Evolutionary conservation across 371 early-diverging fungal genomes (phyloP).

Genomic region (Apophysomyces sp.): DNA sequence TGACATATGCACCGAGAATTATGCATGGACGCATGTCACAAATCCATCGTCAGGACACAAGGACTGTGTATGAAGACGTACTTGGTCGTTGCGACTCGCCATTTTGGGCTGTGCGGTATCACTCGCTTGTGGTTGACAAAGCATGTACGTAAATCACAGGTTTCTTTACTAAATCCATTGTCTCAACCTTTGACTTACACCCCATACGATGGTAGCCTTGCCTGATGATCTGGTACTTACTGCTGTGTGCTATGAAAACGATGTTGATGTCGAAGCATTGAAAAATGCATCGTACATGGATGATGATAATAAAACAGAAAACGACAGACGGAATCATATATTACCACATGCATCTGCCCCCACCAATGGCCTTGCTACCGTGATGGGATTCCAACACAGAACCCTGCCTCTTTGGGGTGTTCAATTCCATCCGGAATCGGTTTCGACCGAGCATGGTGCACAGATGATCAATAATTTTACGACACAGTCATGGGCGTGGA

Average conservation of each 20-base stretch:
- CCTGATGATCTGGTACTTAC: slow-evolving; percentile 54
- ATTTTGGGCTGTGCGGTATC: slow-evolving; percentile 87
- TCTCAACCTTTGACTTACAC: too few species aligned
- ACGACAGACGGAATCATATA: slow-evolving; percentile 20
- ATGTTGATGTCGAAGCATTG: slow-evolving; percentile 42
- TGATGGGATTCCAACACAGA: slow-evolving; percentile 86
- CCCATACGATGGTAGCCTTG: slow-evolving; percentile 56
- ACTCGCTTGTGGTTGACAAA: slow-evolving; percentile 78
- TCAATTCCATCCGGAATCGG: slow-evolving; percentile 97
- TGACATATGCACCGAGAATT: slow-evolving; percentile 66
- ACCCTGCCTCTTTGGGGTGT: slow-evolving; percentile 83
- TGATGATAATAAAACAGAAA: slow-evolving; percentile 15
- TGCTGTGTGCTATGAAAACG: slow-evolving; percentile 58
- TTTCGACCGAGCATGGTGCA: slow-evolving; percentile 79
- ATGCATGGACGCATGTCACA: slow-evolving; percentile 86
- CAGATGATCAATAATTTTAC: slow-evolving; percentile 76
- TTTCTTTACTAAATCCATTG: slow-evolving; percentile 25
- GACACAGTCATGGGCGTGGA: slow-evolving; percentile 46
- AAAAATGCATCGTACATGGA: slow-evolving; percentile 27
- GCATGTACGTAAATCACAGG: slow-evolving; percentile 31
- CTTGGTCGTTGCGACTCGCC: slow-evolving; percentile 62
- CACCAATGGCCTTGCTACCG: slow-evolving; percentile 21
- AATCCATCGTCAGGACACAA: slow-evolving; percentile 34
- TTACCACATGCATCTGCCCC: slow-evolving; percentile 14
- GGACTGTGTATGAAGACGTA: slow-evolving; percentile 35